Evolutionary conservation across 331 rosid species (phyloP), one percentile per base, ranked within the genome.

Genomic region (Arachis monticola): DNA sequence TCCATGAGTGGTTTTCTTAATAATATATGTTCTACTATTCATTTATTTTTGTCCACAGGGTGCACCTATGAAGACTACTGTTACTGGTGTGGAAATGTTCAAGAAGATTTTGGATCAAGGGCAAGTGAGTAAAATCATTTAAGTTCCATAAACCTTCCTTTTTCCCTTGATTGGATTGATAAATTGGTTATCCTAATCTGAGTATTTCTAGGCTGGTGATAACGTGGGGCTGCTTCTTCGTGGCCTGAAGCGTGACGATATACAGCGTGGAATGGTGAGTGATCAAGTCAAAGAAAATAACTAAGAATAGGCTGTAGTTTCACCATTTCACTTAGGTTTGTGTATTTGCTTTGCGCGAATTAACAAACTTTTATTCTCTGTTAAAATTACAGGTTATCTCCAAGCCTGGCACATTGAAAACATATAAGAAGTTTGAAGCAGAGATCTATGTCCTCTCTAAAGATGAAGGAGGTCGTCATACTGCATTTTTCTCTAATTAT

Each of bases 381-480:
- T 62, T 59, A 73, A 55, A 45, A 70, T 35, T 47, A 64, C 44
- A 92, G 97, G 98, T 93, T 22, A 85, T 91, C 78, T 82, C 93
- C 61, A 93, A 93, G 86, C 98, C 97, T 48, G 90, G 92, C 70
- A 56, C 80, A 59, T 67, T 93, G 70, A 91, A 93, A 82, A 67
- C 97, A 10, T 88, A 60, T 82, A 93, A 85, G 70, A 91, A 83
- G 84, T 93, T 93, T 77, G 98, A 93, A 85, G 98, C 97, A 10
- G 98, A 93, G 85, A 93, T 91, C 79, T 93, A 93, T 44, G 97
- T 89, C 27, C 98, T 93, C 55, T 87, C 98, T 32, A 93, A 93
- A 80, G 97, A 89, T 60, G 98, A 93, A 89, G 98, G 98, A 72
- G 98, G 98, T 45, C 98, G 97, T 13, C 97, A 93, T 61, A 93